Conservation (phyloP, 768 basidiomycete genomes). For the Trametes meyenii region DNA sequence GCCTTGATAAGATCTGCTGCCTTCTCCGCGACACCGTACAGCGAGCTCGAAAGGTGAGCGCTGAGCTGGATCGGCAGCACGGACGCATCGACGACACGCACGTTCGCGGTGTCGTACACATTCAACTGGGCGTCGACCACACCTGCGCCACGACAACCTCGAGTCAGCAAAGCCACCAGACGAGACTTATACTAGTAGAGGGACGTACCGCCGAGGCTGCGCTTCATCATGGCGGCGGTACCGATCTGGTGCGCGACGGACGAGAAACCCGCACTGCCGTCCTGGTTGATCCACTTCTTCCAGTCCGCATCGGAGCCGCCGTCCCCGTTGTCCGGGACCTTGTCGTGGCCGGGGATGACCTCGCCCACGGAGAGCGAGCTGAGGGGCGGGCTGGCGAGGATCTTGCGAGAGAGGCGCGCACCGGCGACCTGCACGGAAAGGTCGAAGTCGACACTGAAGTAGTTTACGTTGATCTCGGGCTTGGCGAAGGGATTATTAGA, state of each 20-base stretch:
- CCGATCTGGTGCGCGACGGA: conserved; percentile 54
- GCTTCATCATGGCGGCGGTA: conserved; percentile 41
- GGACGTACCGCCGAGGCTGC: conserved; percentile 33
- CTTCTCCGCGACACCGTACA: conserved; percentile 36
- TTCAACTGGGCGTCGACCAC: conserved; percentile 55
- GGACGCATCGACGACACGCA: conserved; percentile 58
- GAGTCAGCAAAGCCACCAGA: neutral
- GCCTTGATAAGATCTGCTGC: conserved; percentile 36
- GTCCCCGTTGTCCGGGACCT: conserved; percentile 44
- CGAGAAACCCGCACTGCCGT: conserved; percentile 37
- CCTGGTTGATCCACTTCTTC: conserved; percentile 46
- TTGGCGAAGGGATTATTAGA: conserved; percentile 50
- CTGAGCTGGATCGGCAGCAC: conserved; percentile 55
- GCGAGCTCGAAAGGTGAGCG: conserved; percentile 49
- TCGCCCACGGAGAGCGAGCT: conserved; percentile 38
- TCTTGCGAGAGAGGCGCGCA: conserved; percentile 45
- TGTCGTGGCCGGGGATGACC: conserved; percentile 42
- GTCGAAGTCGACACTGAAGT: conserved; percentile 53
- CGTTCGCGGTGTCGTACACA: conserved; percentile 55
- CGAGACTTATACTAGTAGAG: neutral
- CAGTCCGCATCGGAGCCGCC: conserved; percentile 50
- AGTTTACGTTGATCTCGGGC: conserved; percentile 52
- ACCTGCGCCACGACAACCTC: conserved; percentile 37
- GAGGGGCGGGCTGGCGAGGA: conserved; percentile 46
- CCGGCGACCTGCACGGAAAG: conserved; percentile 53